Evolutionary conservation across 140 eudicot genomes (phyloP).

Genomic region (Stevia rebaudiana): DNA sequence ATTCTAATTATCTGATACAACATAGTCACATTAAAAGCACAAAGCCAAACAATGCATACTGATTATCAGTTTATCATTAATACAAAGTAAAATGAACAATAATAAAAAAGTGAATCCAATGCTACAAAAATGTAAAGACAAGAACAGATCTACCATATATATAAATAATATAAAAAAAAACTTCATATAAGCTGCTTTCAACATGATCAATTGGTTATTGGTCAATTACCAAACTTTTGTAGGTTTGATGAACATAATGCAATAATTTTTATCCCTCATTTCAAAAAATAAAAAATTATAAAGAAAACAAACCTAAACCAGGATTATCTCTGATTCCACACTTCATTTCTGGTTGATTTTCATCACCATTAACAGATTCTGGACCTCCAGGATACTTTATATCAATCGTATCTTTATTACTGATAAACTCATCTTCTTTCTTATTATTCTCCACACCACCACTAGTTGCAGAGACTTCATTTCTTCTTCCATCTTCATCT

Average conservation of each 20-base stretch:
- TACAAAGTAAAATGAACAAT: too few species aligned
- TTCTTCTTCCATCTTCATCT: constrained; percentile 22
- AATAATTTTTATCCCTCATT: not conserved
- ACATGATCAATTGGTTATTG: too few species aligned
- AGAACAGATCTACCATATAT: not conserved
- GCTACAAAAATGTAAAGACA: not conserved
- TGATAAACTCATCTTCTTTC: constrained; percentile 37
- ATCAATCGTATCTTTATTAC: constrained; percentile 22
- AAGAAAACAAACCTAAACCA: constrained; percentile 55
- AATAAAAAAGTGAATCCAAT: too few species aligned
- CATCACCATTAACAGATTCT: constrained; percentile 38
- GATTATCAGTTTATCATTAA: too few species aligned
- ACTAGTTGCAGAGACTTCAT: constrained; percentile 21
- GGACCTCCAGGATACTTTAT: constrained; percentile 39
- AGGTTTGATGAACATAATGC: not conserved
- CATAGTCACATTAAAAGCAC: not conserved
- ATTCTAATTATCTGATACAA: not conserved
- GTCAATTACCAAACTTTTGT: not conserved
- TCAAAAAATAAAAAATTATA: not conserved
- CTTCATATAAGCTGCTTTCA: too few species aligned
- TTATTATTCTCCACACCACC: constrained; percentile 27
- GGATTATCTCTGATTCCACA: constrained; percentile 82
- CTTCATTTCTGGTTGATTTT: constrained; percentile 37
- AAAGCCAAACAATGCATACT: not conserved
- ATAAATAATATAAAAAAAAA: too few species aligned